Conservation (phyloP, 768 basidiomycete genomes). For the Coprinellus micaceus region DNA sequence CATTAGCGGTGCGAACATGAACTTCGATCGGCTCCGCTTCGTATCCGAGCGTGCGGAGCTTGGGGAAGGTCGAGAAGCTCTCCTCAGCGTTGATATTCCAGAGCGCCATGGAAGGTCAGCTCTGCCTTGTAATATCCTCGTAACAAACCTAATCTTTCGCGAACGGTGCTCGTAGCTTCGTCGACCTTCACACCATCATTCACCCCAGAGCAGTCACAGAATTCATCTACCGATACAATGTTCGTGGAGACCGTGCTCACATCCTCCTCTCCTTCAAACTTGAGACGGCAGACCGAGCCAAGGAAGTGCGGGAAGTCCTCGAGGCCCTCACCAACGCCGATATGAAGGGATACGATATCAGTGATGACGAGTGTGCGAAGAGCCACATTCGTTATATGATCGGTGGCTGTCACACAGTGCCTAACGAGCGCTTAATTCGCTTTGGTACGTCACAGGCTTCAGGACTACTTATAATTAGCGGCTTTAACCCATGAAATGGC, state of each 20-base stretch:
- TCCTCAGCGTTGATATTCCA: conserved; percentile 92
- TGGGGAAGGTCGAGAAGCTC: conserved; percentile 91
- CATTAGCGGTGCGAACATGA: conserved; percentile 97
- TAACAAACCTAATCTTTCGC: conserved; percentile 1
- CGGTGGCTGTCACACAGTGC: conserved; percentile 74
- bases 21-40: conserved; percentile 93
- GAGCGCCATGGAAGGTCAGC: conserved; percentile 85
- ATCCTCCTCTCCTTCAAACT: conserved; percentile 91
- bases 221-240: conserved; percentile 89
- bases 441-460: conserved; percentile 66
- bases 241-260: conserved; percentile 65
- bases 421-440: conserved; percentile 84
- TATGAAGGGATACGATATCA: conserved; percentile 87
- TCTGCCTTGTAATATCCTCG: neutral
- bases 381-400: conserved; percentile 93
- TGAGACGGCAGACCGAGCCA: conserved; percentile 50
- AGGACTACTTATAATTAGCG: neutral
- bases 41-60: conserved; percentile 98
- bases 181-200: conserved; percentile 80
- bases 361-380: conserved; percentile 94
- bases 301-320: conserved; percentile 66
- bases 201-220: conserved; percentile 93
- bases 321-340: conserved; percentile 56
- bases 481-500: neutral
- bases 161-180: conserved; percentile 77